phyloP scores from a whole-genome alignment of 768 basidiomycete species.

The Russula ochroleuca region DNA sequence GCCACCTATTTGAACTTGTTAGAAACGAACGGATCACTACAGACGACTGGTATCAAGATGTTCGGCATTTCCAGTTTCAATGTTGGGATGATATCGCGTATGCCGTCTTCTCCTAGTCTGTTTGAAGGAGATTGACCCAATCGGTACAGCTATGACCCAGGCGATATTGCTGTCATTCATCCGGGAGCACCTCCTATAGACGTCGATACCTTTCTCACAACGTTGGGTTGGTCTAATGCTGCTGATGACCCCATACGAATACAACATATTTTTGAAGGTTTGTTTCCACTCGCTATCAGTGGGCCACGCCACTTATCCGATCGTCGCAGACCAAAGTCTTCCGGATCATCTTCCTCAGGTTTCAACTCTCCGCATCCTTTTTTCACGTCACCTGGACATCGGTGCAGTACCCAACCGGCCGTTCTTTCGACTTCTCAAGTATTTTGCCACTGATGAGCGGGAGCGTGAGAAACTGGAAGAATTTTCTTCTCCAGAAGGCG shows the following conservation, averaged over 20 bases:
- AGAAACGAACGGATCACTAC: conserved; percentile 71
- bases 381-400: conserved; percentile 79
- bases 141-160: conserved; percentile 62
- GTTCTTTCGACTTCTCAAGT: conserved; percentile 78
- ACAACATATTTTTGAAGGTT: conserved; percentile 39
- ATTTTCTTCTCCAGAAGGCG: conserved; percentile 68
- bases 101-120: not conserved
- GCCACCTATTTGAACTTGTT: conserved; percentile 50
- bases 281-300: conserved; percentile 15
- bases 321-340: conserved; percentile 52
- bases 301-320: not conserved
- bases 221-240: conserved; percentile 55
- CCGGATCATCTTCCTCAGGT: conserved; percentile 57
- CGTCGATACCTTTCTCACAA: conserved; percentile 61
- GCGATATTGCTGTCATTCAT: conserved; percentile 78
- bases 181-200: conserved; percentile 58
- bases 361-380: conserved; percentile 64
- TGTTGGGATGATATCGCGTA: conserved; percentile 61
- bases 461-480: conserved; percentile 84
- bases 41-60: conserved; percentile 88
- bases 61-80: conserved; percentile 79
- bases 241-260: conserved; percentile 56
- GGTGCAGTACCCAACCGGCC: conserved; percentile 76
- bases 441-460: conserved; percentile 71
- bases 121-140: conserved; percentile 23